phyloP scores from a whole-genome alignment of 129 eudicot genomes.

The Centaurea solstitialis region DNA sequence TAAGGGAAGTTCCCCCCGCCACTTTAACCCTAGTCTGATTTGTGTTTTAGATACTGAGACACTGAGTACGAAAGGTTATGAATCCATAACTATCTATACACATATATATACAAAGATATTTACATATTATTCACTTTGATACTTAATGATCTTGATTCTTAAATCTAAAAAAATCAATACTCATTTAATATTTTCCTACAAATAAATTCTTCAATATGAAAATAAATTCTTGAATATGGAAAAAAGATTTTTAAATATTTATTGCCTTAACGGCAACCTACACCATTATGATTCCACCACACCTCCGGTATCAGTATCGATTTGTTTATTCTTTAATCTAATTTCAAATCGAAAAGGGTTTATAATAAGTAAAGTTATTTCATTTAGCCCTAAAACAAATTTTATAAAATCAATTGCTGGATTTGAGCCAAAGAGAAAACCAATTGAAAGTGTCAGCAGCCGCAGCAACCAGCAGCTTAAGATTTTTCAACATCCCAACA shows the following conservation, averaged over 20 bases:
- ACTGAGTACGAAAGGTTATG: background rate
- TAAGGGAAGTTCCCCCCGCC: background rate
- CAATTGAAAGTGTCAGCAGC: slow-evolving; percentile 6
- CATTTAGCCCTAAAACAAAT: background rate
- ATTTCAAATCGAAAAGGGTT: background rate
- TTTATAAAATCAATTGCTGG: background rate
- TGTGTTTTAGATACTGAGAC: background rate
- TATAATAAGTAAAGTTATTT: background rate
- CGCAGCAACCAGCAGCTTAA: slow-evolving; percentile 6
- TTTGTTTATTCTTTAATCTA: background rate
- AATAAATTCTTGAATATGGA: background rate
- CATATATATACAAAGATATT: background rate
- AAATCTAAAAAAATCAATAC: background rate
- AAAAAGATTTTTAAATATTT: background rate
- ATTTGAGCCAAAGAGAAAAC: background rate
- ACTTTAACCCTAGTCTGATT: background rate
- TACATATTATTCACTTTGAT: background rate
- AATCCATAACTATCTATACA: background rate
- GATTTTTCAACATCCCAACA: slow-evolving; percentile 11
- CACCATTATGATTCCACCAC: slow-evolving; percentile 2
- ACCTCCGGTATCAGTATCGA: background rate
- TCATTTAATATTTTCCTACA: background rate
- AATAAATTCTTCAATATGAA: background rate
- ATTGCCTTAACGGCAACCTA: slow-evolving; percentile 1
- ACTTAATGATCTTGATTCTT: background rate